Evolutionary conservation across 2,329 filamentous ascomycete species (phyloP), one percentile per base, ranked within the genome.

Genomic region (Lachnellula occidentalis): DNA sequence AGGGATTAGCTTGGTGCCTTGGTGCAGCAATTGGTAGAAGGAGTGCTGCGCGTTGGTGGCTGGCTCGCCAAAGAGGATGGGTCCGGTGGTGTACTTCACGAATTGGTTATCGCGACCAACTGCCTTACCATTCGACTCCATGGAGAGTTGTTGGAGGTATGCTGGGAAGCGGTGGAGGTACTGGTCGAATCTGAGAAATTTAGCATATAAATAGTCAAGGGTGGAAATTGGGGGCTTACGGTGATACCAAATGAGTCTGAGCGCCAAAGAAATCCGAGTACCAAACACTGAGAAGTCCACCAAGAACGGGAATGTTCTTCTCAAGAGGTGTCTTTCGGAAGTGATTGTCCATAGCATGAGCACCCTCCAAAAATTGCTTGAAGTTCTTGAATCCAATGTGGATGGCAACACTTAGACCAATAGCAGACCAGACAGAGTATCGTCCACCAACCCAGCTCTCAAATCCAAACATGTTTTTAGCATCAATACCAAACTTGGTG

Each of bases 381-480:
- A 97, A 99, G 82, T 96, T 96, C 72, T 97, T 92, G 73, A 81
- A 99, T 71, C 94, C 94, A 71, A 99, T 88, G 79, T 96, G 96
- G 63, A 99, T 81, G 65, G 87, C 87, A 55, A 99, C 92, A 61
- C 90, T 96, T 59, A 99, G 79, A 65, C 94, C 94, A 69, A 99
- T 99, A 72, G 94, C 94, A 65, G 91, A 96, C 94, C 94, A 99
- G 64, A 99, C 94, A 57, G 91, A 96, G 83, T 99, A 99, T 57
- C 94, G 88, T 55, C 94, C 94, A 72, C 94, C 94, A 50, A 97
- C 92, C 94, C 94, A 99, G 75, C 89, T 95, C 75, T 92, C 92
- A 72, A 99, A 99, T 67, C 91, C 92, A 70, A 99, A 99, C 94
- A 99, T 99, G 82, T 97, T 99, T 82, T 92, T 92, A 76, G 86